These are phyloP conservation scores for Periglandula ipomoeae DNA, from an alignment of 2,329 filamentous ascomycete genomes.

Conservation along the genomic window DNA sequence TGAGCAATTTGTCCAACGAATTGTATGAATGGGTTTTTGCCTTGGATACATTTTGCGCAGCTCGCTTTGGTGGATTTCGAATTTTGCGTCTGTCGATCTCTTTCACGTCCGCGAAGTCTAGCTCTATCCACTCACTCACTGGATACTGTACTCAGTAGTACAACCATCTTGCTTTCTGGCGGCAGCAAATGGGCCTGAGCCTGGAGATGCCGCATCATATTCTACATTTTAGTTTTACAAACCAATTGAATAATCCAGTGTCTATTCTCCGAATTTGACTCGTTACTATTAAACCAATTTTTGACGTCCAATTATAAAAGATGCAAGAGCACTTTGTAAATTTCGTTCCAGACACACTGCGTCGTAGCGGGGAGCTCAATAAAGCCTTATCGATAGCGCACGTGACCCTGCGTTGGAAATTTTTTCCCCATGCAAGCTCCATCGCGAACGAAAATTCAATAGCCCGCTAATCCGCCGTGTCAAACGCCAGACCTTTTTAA, in stretches of 20 bases:
- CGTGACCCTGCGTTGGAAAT: conserved; percentile 11
- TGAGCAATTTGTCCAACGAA: not conserved
- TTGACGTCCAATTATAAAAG: not conserved
- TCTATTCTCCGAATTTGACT: not conserved
- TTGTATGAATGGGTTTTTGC: conserved; percentile 14
- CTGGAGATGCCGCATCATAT: not conserved
- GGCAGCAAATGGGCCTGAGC: not conserved
- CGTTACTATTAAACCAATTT: not conserved
- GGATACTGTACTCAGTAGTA: not conserved
- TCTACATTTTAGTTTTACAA: not conserved
- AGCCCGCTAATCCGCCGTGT: no score
- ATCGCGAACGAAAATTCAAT: not conserved
- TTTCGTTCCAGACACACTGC: no score
- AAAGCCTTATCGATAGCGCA: conserved; percentile 11
- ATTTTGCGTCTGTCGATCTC: not conserved
- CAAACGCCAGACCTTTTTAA: not conserved
- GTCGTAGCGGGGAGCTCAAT: no score
- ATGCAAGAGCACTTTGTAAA: no score
- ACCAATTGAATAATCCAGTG: not conserved
- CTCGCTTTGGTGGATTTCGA: not conserved
- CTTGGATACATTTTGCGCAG: not conserved
- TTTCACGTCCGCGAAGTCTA: not conserved
- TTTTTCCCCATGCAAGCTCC: conserved; percentile 1
- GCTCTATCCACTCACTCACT: conserved; percentile 4
- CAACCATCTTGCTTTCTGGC: conserved; percentile 1